These are phyloP conservation scores for Schizothecium vesticola DNA, from an alignment of 495 filamentous ascomycete genomes.

Conservation along the genomic window DNA sequence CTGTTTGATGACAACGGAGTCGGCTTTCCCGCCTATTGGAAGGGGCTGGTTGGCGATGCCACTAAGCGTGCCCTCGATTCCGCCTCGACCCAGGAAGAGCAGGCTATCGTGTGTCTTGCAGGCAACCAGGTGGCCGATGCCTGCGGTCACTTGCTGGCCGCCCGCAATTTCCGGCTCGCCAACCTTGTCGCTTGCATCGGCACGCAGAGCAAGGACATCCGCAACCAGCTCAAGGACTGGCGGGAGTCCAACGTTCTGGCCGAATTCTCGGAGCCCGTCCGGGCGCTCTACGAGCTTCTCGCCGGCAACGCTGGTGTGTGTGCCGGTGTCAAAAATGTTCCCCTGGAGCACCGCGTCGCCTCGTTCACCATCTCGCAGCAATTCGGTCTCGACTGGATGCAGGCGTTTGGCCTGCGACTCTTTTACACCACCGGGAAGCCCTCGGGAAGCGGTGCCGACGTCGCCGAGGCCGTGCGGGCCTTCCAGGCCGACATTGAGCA, in stretches of 20 bases:
- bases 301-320: conserved; percentile 78
- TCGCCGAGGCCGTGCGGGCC: conserved; percentile 63
- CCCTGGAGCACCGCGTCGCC: conserved; percentile 67
- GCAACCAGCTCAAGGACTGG: conserved; percentile 78
- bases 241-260: conserved; percentile 69
- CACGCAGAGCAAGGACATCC: conserved; percentile 61
- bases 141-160: conserved; percentile 67
- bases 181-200: conserved; percentile 78
- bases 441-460: conserved; percentile 48
- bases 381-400: conserved; percentile 86
- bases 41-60: conserved; percentile 53
- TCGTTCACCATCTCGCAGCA: conserved; percentile 72
- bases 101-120: conserved; percentile 73
- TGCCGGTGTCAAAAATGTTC: conserved; percentile 64
- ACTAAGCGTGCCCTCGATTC: conserved; percentile 48
- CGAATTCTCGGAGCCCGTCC: conserved; percentile 79
- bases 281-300: conserved; percentile 83
- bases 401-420: conserved; percentile 82
- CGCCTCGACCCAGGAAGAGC: conserved; percentile 63
- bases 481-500: conserved; percentile 64
- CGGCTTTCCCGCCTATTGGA: conserved; percentile 56
- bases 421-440: conserved; percentile 61
- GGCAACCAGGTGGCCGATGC: conserved; percentile 73
- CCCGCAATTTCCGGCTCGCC: conserved; percentile 71
- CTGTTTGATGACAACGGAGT: conserved; percentile 71